Evolutionary conservation across 306 rosid genomes (phyloP), one percentile per base, ranked within the genome.

Genomic region (Lablab purpureus): DNA sequence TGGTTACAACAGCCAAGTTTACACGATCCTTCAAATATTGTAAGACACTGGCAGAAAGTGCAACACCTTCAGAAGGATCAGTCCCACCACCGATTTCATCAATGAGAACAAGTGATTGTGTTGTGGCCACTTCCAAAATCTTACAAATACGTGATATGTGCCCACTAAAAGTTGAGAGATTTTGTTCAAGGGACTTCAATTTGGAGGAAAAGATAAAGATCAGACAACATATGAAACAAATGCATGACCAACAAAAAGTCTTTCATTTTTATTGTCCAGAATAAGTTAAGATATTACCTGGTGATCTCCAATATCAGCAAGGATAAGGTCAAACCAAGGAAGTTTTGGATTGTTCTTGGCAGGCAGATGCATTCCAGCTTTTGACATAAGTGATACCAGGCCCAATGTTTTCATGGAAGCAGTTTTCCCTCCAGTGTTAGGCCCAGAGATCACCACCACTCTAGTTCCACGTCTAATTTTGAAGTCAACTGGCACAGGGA

Each of bases 51-150:
- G 92, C 22, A 21, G 99, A 92, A 87, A 94, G 99, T 85, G 99
- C 97, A 81, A 94, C 93, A 51, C 99, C 99, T 90, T 94, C 99
- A 51, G 99, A 91, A 67, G 99, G 99, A 83, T 94, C 99, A 45
- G 99, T 94, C 81, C 99, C 97, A 84, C 97, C 28, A 30, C 99
- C 99, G 83, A 94, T 94, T 87, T 94, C 99, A 83, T 94, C 97
- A 37, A 94, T 84, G 68, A 92, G 97, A 85, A 94, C 93, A 78
- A 94, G 97, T 56, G 97, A 92, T 76, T 88, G 87, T 82, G 87
- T 75, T 13, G 95, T 85, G 75, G 92, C 77, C 84, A 90, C 94
- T 86, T 90, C 89, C 85, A 90, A 78, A 66, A 92, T 90, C 82
- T 87, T 89, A 73, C 92, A 55, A 52, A 94, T 86, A 65, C 92